Evolutionary conservation across 208 protist species (phyloP).

Genomic region (Trypanosoma platydactyli): DNA sequence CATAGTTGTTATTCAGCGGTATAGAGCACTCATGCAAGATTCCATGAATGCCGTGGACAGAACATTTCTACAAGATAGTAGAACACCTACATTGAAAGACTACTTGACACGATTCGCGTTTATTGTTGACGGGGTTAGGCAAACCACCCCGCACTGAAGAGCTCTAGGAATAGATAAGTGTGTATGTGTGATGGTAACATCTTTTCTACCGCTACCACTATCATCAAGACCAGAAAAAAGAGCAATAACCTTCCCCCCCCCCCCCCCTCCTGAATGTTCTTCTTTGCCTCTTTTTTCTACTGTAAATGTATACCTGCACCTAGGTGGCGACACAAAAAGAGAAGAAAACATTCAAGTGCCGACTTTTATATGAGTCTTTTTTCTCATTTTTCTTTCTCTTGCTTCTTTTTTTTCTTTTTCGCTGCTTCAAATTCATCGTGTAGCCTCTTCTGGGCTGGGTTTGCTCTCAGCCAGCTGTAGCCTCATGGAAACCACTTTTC

Average conservation of each 20-base stretch:
- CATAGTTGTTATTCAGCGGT: slow-evolving; percentile 66
- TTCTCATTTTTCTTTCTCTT: slow-evolving; percentile 1
- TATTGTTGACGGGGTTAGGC: slow-evolving; percentile 69
- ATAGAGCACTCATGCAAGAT: slow-evolving; percentile 79
- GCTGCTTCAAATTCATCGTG: not conserved
- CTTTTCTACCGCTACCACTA: slow-evolving; percentile 13
- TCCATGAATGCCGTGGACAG: slow-evolving; percentile 72
- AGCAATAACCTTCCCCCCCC: too few species aligned
- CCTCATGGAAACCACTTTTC: slow-evolving; percentile 30
- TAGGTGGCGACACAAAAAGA: slow-evolving; percentile 6
- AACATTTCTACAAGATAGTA: slow-evolving; percentile 72
- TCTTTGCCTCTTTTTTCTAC: too few species aligned
- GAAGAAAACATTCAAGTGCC: not conserved
- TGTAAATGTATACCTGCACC: too few species aligned
- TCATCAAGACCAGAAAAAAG: too few species aligned
- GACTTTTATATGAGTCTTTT: not conserved
- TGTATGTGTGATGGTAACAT: not conserved
- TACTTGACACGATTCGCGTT: slow-evolving; percentile 69
- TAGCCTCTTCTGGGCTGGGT: too few species aligned
- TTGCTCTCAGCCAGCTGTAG: not conserved
- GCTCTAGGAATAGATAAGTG: not conserved
- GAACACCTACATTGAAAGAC: slow-evolving; percentile 59
- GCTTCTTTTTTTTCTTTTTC: slow-evolving; percentile 20
- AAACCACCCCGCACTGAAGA: slow-evolving; percentile 38
- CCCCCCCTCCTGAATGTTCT: too few species aligned